Evolutionary conservation across 345 rosid genomes (phyloP), one percentile per base, ranked within the genome.

Genomic region (Melastoma malabathricum): DNA sequence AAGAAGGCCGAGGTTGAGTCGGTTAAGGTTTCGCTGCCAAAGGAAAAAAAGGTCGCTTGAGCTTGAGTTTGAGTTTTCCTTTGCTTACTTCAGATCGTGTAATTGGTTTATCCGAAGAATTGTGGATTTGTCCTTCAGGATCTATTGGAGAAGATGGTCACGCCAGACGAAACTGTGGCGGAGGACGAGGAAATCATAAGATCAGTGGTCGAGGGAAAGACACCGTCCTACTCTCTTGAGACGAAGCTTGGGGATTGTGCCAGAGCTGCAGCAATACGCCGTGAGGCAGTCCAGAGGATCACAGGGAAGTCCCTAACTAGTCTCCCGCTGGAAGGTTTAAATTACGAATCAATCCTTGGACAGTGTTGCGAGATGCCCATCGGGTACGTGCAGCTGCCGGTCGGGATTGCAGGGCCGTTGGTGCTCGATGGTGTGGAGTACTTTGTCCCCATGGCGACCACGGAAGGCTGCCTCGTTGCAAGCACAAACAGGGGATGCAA

Each of bases 361-460:
- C 60, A 57, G 60, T 57, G 60, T 45, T 57, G 60, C 43, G 60
- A 57, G 52, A 57, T 57, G 60, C 60, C 60, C 6, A 45, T 57
- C 3, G 60, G 60, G 52, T 57, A 57, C 38, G 60, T 57, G 45
- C 53, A 47, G 52, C 34, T 57, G 31, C 52, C 60, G 1, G 60
- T 57, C 25, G 60, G 60, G 52, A 57, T 57, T 10, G 46, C 60
- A 0, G 60, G 60, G 46, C 60, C 60, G 0, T 18, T 57, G 16
- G 29, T 2, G 47, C 60, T 57, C 2, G 60, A 57, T 15, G 52
- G 46, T 16, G 16, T 14, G 51, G 53, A 57, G 53, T 57, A 46
- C 52, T 57, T 51, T 1, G 60, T 57, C 25, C 60, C 60, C 27
- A 57, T 57, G 60, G 52, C 60, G 14, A 57, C 60, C 4, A 57